phyloP scores from a whole-genome alignment of 371 early-diverging fungal genomes.

The Circinella umbellata region DNA sequence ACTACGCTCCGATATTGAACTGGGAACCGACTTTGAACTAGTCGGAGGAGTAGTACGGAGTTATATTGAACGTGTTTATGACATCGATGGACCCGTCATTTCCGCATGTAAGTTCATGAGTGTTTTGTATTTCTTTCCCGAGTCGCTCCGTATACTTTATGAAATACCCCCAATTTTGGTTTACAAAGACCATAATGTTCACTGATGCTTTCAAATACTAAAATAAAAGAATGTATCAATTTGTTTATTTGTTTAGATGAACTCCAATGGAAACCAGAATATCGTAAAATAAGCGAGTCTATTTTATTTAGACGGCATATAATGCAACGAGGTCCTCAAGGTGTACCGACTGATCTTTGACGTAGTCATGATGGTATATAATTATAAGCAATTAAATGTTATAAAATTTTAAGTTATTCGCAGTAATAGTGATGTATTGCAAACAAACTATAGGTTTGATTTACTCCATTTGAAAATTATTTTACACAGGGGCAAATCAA shows the following conservation, averaged over 20 bases:
- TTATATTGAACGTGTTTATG: constrained; percentile 19
- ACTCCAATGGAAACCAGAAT: constrained; percentile 6
- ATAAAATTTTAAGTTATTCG: no score
- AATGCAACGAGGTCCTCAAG: constrained; percentile 8
- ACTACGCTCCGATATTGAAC: constrained; percentile 11
- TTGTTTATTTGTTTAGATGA: constrained; percentile 3
- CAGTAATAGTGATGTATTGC: no score
- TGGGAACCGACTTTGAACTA: constrained; percentile 15
- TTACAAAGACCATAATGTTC: no score
- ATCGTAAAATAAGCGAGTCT: constrained; percentile 11
- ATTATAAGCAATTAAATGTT: no score
- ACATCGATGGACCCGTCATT: constrained; percentile 10
- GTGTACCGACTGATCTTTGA: neutral
- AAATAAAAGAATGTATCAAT: no score
- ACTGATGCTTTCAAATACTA: neutral
- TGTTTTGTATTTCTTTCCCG: no score
- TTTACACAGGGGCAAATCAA: no score
- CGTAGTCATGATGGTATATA: no score
- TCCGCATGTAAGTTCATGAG: constrained; percentile 15
- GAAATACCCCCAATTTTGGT: neutral
- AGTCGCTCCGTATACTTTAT: no score
- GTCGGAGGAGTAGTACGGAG: constrained; percentile 12
- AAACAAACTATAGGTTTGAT: no score
- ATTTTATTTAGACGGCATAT: constrained; percentile 13
- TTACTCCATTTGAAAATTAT: no score